These are phyloP conservation scores for Lipomyces yarrowii DNA, from an alignment of 1,139 yeast species.

Conservation along the genomic window DNA sequence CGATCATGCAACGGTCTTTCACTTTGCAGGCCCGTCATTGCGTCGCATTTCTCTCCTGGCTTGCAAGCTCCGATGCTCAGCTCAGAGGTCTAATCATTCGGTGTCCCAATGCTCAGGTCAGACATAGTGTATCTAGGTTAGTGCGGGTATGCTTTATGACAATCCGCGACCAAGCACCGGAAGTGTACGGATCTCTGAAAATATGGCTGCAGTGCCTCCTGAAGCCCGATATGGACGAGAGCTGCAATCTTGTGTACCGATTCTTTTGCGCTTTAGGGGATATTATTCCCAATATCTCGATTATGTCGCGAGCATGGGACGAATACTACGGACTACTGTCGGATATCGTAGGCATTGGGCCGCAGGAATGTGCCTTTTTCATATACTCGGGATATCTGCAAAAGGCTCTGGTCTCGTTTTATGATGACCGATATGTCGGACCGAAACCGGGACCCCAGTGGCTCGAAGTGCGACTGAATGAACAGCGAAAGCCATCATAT, in stretches of 20 bases:
- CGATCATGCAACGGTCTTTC: slow-evolving; percentile 7
- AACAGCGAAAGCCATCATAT: slow-evolving; percentile 10
- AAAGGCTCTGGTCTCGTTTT: slow-evolving; percentile 8
- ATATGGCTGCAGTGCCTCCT: slow-evolving; percentile 10
- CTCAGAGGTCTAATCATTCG: slow-evolving; percentile 18
- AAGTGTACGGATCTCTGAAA: slow-evolving; percentile 15
- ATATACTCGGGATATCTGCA: slow-evolving; percentile 11
- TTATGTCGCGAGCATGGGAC: slow-evolving; percentile 12
- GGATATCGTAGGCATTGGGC: slow-evolving; percentile 1
- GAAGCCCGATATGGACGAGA: not conserved
- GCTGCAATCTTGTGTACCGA: slow-evolving; percentile 6
- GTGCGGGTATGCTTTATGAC: slow-evolving; percentile 7
- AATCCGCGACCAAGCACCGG: slow-evolving; percentile 1
- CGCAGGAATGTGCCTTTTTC: slow-evolving; percentile 10
- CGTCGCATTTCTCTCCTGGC: slow-evolving; percentile 21
- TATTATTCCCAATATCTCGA: slow-evolving; percentile 4
- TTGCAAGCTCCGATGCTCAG: slow-evolving; percentile 6
- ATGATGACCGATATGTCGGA: slow-evolving; percentile 1
- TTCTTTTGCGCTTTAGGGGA: not conserved
- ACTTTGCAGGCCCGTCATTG: not conserved
- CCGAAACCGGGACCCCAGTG: not conserved
- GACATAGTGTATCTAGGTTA: slow-evolving; percentile 12
- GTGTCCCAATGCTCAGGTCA: slow-evolving; percentile 16
- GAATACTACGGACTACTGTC: slow-evolving; percentile 11
- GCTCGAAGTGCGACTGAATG: not conserved